phyloP scores from a whole-genome alignment of 2,329 filamentous ascomycete species.

The Huntiella savannae region DNA sequence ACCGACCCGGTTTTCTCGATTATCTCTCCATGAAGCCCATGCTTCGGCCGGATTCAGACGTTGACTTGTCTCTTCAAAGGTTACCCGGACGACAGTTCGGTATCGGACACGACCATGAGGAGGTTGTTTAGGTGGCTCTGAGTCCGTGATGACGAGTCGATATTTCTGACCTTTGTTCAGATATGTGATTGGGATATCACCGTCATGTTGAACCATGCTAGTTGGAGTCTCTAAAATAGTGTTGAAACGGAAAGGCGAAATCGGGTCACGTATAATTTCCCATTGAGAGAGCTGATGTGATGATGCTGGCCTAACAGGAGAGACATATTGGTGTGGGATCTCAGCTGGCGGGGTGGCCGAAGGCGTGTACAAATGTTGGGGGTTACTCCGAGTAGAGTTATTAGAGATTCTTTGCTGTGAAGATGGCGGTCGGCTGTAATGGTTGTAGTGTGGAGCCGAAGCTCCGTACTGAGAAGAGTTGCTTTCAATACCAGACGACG shows the following conservation, averaged over 20 bases:
- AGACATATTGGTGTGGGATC: no score
- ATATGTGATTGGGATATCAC: conserved; percentile 94
- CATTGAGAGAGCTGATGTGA: no score
- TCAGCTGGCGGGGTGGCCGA: no score
- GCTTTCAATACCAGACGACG: no score
- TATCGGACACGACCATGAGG: conserved; percentile 48
- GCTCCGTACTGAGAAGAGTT: no score
- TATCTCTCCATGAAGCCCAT: conserved; percentile 90
- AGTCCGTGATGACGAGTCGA: conserved; percentile 68
- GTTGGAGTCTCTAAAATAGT: conserved; percentile 83
- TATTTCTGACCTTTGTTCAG: conserved; percentile 96
- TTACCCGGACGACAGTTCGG: conserved; percentile 82
- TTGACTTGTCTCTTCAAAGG: conserved; percentile 92
- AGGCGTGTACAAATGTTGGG: no score
- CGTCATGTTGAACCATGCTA: conserved; percentile 77
- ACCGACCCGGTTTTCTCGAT: conserved; percentile 47
- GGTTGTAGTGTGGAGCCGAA: no score
- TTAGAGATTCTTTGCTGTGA: no score
- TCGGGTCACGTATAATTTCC: no score
- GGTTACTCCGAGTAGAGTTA: no score
- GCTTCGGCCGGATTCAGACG: conserved; percentile 62
- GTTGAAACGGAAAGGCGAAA: conserved; percentile 55
- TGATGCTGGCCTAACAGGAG: no score
- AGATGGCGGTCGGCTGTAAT: no score
- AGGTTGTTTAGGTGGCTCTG: conserved; percentile 31